phyloP scores from a whole-genome alignment of 2,329 filamentous ascomycete genomes.

The Exophiala mesophila region DNA sequence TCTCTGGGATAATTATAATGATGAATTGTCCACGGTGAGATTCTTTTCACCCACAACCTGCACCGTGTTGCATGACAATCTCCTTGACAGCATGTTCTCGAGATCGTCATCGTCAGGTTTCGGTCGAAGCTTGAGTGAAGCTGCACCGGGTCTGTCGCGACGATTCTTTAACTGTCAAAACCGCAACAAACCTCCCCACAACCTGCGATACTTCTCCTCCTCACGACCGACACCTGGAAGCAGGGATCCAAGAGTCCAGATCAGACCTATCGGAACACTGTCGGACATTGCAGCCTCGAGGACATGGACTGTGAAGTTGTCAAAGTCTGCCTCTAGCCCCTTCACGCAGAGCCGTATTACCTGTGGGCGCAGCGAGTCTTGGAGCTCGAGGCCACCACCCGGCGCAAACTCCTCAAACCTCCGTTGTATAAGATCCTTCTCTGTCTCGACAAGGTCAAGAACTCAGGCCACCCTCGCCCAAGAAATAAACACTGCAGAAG shows the following conservation, averaged over 20 bases:
- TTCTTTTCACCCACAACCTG: too few species aligned
- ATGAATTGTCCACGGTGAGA: too few species aligned
- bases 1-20: too few species aligned
- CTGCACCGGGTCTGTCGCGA: slow-evolving; percentile 21
- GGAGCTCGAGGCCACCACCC: too few species aligned
- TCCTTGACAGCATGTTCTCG: too few species aligned
- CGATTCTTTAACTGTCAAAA: slow-evolving; percentile 23
- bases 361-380: too few species aligned
- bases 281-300: neutral
- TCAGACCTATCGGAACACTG: slow-evolving; percentile 4
- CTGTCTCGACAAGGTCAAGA: slow-evolving; percentile 11
- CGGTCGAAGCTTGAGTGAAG: slow-evolving; percentile 21
- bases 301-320: neutral
- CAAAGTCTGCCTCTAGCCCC: neutral
- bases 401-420: neutral
- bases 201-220: too few species aligned
- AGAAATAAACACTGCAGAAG: neutral
- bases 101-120: slow-evolving; percentile 15
- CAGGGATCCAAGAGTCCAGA: neutral
- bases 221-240: slow-evolving; percentile 1
- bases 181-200: neutral
- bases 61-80: too few species aligned
- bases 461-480: neutral
- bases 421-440: slow-evolving; percentile 8
- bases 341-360: neutral